Evolutionary conservation across 2,329 filamentous ascomycete genomes (phyloP).

Genomic region (Fusarium sp.): DNA sequence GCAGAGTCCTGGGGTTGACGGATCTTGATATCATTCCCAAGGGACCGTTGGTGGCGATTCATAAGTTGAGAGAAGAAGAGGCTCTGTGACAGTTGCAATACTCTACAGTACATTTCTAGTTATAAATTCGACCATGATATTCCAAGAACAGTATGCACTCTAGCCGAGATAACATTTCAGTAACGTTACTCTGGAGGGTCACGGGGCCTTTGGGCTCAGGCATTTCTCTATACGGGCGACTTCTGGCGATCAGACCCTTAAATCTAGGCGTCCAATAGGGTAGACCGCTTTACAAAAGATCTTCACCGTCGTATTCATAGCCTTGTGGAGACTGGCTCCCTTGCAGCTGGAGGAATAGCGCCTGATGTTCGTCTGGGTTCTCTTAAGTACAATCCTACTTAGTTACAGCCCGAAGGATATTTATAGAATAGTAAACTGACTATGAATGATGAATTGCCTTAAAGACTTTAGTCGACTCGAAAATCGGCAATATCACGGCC

Average conservation of each 20-base stretch:
- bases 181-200: neutral
- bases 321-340: neutral
- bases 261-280: neutral
- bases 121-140: neutral
- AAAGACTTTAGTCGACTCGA: neutral
- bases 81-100: neutral
- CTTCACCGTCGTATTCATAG: neutral
- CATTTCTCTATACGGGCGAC: neutral
- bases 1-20: conserved; percentile 43
- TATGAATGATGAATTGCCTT: no score
- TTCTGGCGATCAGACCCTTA: neutral
- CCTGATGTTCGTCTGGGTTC: neutral
- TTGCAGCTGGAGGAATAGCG: neutral
- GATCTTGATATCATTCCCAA: conserved; percentile 47
- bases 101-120: neutral
- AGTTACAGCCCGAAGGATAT: no score
- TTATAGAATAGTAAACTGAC: neutral
- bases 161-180: neutral
- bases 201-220: neutral
- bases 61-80: conserved; percentile 7
- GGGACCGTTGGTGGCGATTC: conserved; percentile 37
- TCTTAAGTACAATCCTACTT: no score
- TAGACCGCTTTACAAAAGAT: neutral
- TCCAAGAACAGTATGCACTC: neutral
- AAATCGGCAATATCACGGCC: neutral